A percentile compares a stretch with the other conserved stretches of the same genome.
Conservation (phyloP, 208 protist species). For the Angomonas deanei region DNA sequence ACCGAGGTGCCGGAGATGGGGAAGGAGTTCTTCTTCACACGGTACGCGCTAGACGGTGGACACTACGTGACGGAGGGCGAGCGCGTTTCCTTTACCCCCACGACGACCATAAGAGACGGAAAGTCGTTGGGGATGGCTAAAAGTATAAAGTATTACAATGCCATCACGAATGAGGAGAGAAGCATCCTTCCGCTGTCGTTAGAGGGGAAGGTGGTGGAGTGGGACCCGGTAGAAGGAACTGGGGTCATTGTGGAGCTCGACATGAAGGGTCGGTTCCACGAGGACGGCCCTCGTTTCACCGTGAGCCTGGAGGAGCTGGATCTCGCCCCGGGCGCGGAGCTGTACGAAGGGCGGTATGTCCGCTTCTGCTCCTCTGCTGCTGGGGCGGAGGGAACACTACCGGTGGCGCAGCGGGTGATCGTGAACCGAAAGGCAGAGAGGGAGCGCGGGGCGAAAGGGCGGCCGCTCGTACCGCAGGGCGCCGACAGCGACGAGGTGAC, state of each 20-base stretch:
- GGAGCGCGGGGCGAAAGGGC: constrained; percentile 9
- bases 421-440: constrained; percentile 37
- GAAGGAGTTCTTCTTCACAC: constrained; percentile 59
- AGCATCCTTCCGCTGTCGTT: constrained; percentile 41
- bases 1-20: background rate
- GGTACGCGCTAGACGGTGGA: constrained; percentile 39
- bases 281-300: constrained; percentile 46
- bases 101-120: background rate
- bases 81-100: constrained; percentile 52
- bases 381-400: background rate
- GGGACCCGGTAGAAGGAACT: constrained; percentile 32
- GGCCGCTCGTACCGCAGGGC: constrained; percentile 2
- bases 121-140: constrained; percentile 17
- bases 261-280: constrained; percentile 35
- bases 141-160: constrained; percentile 38
- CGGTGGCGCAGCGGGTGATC: constrained; percentile 33
- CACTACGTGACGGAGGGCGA: constrained; percentile 75
- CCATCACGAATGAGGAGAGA: constrained; percentile 25
- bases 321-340: constrained; percentile 16
- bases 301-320: constrained; percentile 46
- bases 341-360: constrained; percentile 48
- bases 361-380: constrained; percentile 36
- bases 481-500: constrained; percentile 12
- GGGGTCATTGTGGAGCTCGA: constrained; percentile 72
- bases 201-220: constrained; percentile 42